A percentile compares a stretch with the other conserved stretches of the same genome.
These are phyloP conservation scores for Aspergillus calidoustus DNA, from an alignment of 2,329 filamentous ascomycete genomes.

Conservation along the genomic window DNA sequence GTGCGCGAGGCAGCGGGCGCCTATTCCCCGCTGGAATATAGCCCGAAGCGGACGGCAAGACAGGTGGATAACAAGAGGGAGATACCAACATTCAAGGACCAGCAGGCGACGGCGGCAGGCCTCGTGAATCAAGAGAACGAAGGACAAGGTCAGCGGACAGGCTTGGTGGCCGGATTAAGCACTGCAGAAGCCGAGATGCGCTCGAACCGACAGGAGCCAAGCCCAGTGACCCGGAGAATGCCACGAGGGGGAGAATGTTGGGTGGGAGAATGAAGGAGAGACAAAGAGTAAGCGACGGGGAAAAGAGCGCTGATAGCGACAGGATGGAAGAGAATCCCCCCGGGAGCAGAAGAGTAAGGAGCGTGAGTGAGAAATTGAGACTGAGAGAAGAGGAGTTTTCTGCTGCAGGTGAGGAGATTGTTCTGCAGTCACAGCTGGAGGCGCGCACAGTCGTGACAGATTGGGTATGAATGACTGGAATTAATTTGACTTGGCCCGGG, in stretches of 20 bases:
- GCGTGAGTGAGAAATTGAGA: slow-evolving; percentile 5
- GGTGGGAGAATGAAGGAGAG: slow-evolving; percentile 26
- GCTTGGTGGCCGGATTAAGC: slow-evolving; percentile 15
- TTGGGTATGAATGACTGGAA: slow-evolving; percentile 5
- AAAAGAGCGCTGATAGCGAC: slow-evolving; percentile 11
- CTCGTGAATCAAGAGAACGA: neutral
- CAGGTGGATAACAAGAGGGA: neutral
- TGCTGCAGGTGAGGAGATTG: neutral
- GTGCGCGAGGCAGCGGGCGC: slow-evolving; percentile 1
- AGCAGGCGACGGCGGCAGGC: neutral
- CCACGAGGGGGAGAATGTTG: slow-evolving; percentile 16
- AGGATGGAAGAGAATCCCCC: slow-evolving; percentile 12
- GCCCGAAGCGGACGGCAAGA: slow-evolving; percentile 1
- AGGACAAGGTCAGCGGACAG: slow-evolving; percentile 20
- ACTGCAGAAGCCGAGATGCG: slow-evolving; percentile 16
- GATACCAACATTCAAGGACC: slow-evolving; percentile 2
- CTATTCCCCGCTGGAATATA: slow-evolving; percentile 14
- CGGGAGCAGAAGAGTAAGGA: slow-evolving; percentile 17
- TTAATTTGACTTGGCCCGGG: neutral
- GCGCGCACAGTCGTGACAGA: neutral
- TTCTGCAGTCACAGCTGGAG: neutral
- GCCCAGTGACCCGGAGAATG: slow-evolving; percentile 18
- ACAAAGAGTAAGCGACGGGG: slow-evolving; percentile 4
- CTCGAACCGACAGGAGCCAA: slow-evolving; percentile 15
- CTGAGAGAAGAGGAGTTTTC: slow-evolving; percentile 12